Evolutionary conservation across 2,329 filamentous ascomycete genomes (phyloP), one percentile per base, ranked within the genome.

Genomic region (Davidsoniella eucalypti): DNA sequence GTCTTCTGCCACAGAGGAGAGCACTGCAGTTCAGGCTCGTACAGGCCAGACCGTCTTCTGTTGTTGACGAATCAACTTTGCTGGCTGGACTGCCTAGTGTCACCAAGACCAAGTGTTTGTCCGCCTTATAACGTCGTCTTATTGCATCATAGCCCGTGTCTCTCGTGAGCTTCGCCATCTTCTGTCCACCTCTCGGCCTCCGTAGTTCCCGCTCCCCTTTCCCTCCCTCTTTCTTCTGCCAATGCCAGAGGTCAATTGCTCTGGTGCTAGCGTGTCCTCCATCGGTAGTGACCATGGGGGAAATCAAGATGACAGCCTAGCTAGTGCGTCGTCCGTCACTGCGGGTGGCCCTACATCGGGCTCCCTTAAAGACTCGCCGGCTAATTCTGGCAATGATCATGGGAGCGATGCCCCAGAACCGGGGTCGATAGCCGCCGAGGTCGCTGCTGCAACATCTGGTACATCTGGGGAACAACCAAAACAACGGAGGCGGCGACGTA

Each of bases 391-490:
- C 4, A 42, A 36, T 23, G 14, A 42, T 5, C 21, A 39, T 40
- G 16, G 7, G 8, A 17, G n/a, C 9, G 49, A 17, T 41, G 21
- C 38, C 1, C 47, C 46, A n/a, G 47, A 44, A 7, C 23, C 42
- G n/a, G 51, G 47, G 4, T 52, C 51, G 23, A 42, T 52, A 17
- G 51, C 51, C 3, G 46, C 51, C 5, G 40, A 52, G 37, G 51
- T 52, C 5, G 21, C 47, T 37, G 51, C 47, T 4, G 51, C 37
- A 3, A 52, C 47, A 8, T 33, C 40, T 37, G 46, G 51, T 6
- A 6, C 36, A 16, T 10, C 46, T 12, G 47, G 39, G 2, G 44
- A 52, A 10, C 50, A 47, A 23, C 51, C 51, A 12, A 52, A 52
- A 25, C 46, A 49, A n/a, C 46, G 51, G 17, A 41, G 51, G 7